Evolutionary conservation across 306 rosid genomes (phyloP).

Genomic region (Medicago lupulina): DNA sequence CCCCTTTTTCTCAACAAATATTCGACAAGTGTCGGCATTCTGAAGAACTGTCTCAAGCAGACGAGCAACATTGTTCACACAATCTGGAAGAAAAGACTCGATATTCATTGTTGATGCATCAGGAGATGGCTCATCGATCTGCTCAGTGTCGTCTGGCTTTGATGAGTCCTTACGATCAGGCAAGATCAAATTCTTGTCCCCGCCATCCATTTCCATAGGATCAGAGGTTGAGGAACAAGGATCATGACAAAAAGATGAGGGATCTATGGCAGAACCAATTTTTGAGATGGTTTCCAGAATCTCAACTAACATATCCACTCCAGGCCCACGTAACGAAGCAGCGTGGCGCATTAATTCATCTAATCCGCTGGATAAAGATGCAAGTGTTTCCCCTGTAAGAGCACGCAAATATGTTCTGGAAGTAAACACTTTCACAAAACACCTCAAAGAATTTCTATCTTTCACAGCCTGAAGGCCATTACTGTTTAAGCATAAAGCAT

Average conservation of each 20-base stretch:
- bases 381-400: slow-evolving; percentile 81
- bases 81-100: slow-evolving; percentile 85
- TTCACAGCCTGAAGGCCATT: slow-evolving; percentile 89
- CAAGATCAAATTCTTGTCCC: slow-evolving; percentile 59
- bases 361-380: slow-evolving; percentile 85
- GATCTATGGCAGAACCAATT: slow-evolving; percentile 76
- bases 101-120: slow-evolving; percentile 60
- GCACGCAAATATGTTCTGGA: slow-evolving; percentile 82
- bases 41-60: slow-evolving; percentile 94
- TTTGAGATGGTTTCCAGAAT: slow-evolving; percentile 71
- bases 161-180: slow-evolving; percentile 64
- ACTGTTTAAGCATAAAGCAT: slow-evolving; percentile 88
- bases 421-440: slow-evolving; percentile 94
- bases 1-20: slow-evolving; percentile 95
- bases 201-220: slow-evolving; percentile 95
- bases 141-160: slow-evolving; percentile 66
- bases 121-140: slow-evolving; percentile 62
- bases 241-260: slow-evolving; percentile 56
- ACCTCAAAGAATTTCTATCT: slow-evolving; percentile 85
- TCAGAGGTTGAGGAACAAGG: slow-evolving; percentile 72
- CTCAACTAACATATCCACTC: slow-evolving; percentile 95
- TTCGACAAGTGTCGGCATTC: slow-evolving; percentile 94
- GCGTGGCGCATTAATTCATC: slow-evolving; percentile 99
- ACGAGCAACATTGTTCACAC: slow-evolving; percentile 87
- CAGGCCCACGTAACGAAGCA: slow-evolving; percentile 86